Conservation (phyloP, 1,284 basidiomycete genomes). For the Ustilago nuda region DNA sequence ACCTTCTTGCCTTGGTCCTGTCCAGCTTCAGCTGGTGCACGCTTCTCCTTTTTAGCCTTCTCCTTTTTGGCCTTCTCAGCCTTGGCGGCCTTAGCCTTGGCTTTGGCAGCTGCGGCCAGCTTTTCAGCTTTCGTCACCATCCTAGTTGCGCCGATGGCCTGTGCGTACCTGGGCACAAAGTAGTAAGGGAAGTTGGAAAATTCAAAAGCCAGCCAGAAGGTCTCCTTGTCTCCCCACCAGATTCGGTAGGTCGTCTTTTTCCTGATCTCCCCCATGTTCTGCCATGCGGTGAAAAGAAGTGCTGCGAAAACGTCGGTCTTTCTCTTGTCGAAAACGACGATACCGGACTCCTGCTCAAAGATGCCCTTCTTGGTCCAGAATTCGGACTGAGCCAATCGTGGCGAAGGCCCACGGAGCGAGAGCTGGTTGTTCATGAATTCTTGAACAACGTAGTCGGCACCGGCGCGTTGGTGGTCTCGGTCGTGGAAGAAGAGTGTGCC, state of each 20-base stretch:
- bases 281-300: conserved; percentile 51
- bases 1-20: not conserved
- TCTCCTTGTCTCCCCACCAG: conserved; percentile 52
- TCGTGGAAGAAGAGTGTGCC: conserved; percentile 58
- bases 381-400: conserved; percentile 32
- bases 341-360: conserved; percentile 53
- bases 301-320: conserved; percentile 48
- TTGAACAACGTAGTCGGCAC: conserved; percentile 37
- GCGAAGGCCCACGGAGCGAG: conserved; percentile 36
- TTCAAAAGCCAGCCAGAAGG: conserved; percentile 54
- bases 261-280: conserved; percentile 52
- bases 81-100: conserved; percentile 22
- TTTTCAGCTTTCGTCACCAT: conserved; percentile 15
- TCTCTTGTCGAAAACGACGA: conserved; percentile 53
- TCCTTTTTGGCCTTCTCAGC: no score
- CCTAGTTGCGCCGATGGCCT: conserved; percentile 37
- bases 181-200: conserved; percentile 50
- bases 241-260: conserved; percentile 52
- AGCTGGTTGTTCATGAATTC: conserved; percentile 54
- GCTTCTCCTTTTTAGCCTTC: conserved; percentile 5
- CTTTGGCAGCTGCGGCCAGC: conserved; percentile 14
- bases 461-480: conserved; percentile 45
- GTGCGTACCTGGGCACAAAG: conserved; percentile 47
- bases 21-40: not conserved
- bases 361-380: conserved; percentile 55